These are phyloP conservation scores for Limnanthes douglasii DNA, from an alignment of 345 rosid species.

Conservation along the genomic window DNA sequence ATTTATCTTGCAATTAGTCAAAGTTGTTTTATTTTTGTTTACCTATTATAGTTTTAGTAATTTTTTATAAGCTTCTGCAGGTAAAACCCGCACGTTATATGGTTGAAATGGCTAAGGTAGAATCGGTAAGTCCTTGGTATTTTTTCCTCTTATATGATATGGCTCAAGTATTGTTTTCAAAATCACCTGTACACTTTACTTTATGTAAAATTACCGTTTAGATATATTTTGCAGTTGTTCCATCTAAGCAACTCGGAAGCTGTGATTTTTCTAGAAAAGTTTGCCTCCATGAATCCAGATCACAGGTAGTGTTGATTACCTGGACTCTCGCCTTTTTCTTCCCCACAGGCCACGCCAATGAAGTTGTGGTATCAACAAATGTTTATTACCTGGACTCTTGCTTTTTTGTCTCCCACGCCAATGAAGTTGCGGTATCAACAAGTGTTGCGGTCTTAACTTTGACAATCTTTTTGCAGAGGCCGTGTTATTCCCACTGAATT, in stretches of 20 bases:
- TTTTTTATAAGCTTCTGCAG: constrained; percentile 23
- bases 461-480: constrained; percentile 42
- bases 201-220: too few species aligned
- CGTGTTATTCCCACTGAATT: constrained; percentile 44
- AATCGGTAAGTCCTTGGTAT: constrained; percentile 48
- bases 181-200: too few species aligned
- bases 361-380: neutral
- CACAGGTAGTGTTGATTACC: constrained; percentile 40
- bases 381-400: too few species aligned
- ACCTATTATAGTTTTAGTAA: neutral
- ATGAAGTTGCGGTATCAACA: neutral
- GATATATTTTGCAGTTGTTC: constrained; percentile 56
- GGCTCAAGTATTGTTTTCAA: too few species aligned
- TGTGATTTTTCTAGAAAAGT: constrained; percentile 59
- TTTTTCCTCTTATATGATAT: too few species aligned
- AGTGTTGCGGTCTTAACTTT: neutral
- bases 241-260: constrained; percentile 72
- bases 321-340: neutral
- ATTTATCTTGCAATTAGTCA: neutral
- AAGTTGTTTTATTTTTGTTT: too few species aligned
- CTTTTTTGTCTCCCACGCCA: neutral
- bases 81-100: constrained; percentile 64
- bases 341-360: constrained; percentile 3
- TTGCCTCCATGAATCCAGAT: constrained; percentile 78
- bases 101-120: constrained; percentile 94